Evolutionary conservation across 129 eudicot genomes (phyloP).

Genomic region (carrot (Daucus carota)): DH1_v3.0 NC_030381.2:37402501-37403000

Average conservation of each 20-base stretch:
- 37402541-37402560: not conserved
- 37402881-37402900: not conserved
- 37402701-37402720: not conserved
- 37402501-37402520: not conserved
- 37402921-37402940: too few species aligned
- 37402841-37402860: slow-evolving; percentile 70
- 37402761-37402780: slow-evolving; percentile 84
- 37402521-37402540: not conserved
- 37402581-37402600: too few species aligned
- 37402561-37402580: not conserved
- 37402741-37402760: slow-evolving; percentile 53
- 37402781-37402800: slow-evolving; percentile 83
- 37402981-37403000: not conserved
- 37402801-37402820: slow-evolving; percentile 82
- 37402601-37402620: not conserved
- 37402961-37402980: not conserved
- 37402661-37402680: not conserved
- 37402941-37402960: not conserved
- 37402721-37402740: slow-evolving; percentile 45
- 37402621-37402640: not conserved
- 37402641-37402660: not conserved
- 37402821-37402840: slow-evolving; percentile 66
- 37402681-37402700: not conserved
- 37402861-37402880: slow-evolving; percentile 40
- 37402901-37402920: not conserved